Conservation (phyloP, 2,329 filamentous ascomycete species). For the Orbilia oligospora region DNA sequence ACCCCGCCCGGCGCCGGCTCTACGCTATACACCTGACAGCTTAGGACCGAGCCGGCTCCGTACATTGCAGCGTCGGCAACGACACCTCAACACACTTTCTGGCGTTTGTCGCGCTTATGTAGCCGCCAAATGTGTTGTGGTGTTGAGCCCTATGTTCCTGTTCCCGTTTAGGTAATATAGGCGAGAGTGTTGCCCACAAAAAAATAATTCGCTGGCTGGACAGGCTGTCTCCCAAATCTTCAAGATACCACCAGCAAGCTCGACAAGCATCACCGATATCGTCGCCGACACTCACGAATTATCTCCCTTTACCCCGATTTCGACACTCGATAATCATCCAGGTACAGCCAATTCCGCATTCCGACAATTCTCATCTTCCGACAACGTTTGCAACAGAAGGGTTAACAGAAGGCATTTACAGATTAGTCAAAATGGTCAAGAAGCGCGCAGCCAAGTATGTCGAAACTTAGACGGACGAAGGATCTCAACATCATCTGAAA, state of each 20-base stretch:
- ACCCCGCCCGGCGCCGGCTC: slow-evolving; percentile 32
- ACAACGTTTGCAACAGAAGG: slow-evolving; percentile 21
- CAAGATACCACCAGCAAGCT: slow-evolving; percentile 52
- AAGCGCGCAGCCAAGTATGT: slow-evolving; percentile 81
- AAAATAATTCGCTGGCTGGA: slow-evolving; percentile 55
- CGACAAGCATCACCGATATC: slow-evolving; percentile 51
- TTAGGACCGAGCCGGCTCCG: not conserved
- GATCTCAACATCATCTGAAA: slow-evolving; percentile 9
- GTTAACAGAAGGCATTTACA: slow-evolving; percentile 48
- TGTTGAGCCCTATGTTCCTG: slow-evolving; percentile 57
- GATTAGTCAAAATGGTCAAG: slow-evolving; percentile 74
- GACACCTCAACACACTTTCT: not conserved
- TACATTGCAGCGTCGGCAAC: not conserved
- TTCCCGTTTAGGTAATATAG: slow-evolving; percentile 38
- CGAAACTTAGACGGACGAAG: slow-evolving; percentile 20
- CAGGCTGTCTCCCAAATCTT: slow-evolving; percentile 40
- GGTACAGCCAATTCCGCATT: slow-evolving; percentile 42
- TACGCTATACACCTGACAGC: not conserved
- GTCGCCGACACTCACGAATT: slow-evolving; percentile 36
- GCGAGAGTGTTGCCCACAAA: slow-evolving; percentile 56
- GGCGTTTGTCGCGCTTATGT: slow-evolving; percentile 31
- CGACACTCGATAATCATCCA: slow-evolving; percentile 50
- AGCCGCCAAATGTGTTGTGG: slow-evolving; percentile 47
- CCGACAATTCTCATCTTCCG: slow-evolving; percentile 30
- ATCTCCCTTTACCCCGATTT: slow-evolving; percentile 27